Evolutionary conservation across 305 asterid genomes (phyloP).

Genomic region (Coffea humblotiana): DNA sequence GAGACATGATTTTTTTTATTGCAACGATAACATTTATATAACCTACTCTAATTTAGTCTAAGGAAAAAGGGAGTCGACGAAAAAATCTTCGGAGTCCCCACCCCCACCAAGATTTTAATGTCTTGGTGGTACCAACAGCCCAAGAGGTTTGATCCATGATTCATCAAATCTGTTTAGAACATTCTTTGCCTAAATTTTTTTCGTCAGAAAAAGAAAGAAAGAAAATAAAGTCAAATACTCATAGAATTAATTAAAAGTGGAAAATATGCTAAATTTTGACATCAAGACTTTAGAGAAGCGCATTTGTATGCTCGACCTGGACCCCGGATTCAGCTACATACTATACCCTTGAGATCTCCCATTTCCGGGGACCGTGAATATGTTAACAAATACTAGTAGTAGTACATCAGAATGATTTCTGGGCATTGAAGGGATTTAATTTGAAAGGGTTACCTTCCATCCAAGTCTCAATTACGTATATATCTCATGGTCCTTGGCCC

Average conservation of each 20-base stretch:
- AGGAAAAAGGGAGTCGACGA: no score
- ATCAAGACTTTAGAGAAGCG: not conserved
- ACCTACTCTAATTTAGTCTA: no score
- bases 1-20: no score
- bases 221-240: not conserved
- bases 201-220: no score
- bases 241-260: not conserved
- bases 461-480: not conserved
- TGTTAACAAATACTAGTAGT: not conserved
- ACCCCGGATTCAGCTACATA: not conserved
- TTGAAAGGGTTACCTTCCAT: not conserved
- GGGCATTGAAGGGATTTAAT: not conserved
- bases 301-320: not conserved
- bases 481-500: not conserved
- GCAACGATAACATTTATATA: no score
- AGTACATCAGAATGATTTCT: not conserved
- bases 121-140: no score
- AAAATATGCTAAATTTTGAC: not conserved
- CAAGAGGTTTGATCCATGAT: not conserved
- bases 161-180: not conserved
- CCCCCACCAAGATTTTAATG: no score
- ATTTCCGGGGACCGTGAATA: not conserved
- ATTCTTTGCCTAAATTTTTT: not conserved
- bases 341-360: not conserved
- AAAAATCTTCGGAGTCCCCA: no score